A percentile compares a stretch with the other conserved stretches of the same genome.
Evolutionary conservation across 2,329 filamentous ascomycete genomes (phyloP).

Genomic region (Hymenoscyphus fructigenus): DNA sequence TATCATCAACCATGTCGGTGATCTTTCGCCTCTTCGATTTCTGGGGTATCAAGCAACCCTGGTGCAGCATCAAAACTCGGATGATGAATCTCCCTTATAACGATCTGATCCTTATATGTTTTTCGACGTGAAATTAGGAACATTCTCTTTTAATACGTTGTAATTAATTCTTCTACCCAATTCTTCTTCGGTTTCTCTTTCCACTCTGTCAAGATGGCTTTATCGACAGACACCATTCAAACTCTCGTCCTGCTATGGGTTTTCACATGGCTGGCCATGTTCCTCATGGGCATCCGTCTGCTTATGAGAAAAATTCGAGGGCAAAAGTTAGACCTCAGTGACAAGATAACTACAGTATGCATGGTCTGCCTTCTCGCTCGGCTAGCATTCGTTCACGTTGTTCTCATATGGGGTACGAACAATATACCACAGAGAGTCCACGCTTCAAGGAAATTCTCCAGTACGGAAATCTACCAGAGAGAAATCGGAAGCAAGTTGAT

Average conservation of each 20-base stretch:
- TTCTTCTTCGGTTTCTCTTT: not conserved
- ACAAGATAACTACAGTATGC: conserved; percentile 17
- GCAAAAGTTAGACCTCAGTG: conserved; percentile 16
- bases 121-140: not conserved
- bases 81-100: not conserved
- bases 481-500: conserved; percentile 39
- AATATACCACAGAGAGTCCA: conserved; percentile 35
- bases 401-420: conserved; percentile 40
- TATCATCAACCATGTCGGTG: conserved; percentile 3
- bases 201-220: conserved; percentile 36
- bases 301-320: conserved; percentile 15
- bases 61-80: conserved; percentile 5
- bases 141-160: not conserved
- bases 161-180: not conserved
- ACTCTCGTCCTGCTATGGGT: conserved; percentile 15
- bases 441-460: conserved; percentile 31
- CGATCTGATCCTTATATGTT: not conserved
- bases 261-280: conserved; percentile 15
- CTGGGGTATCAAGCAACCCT: conserved; percentile 1
- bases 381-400: conserved; percentile 36
- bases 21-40: not conserved
- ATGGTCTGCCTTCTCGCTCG: conserved; percentile 15
- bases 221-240: conserved; percentile 12
- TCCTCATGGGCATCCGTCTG: conserved; percentile 14
- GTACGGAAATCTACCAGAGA: conserved; percentile 37